Evolutionary conservation across 139 green algal genomes (phyloP).

Genomic region (Coelastrella sp.): DNA sequence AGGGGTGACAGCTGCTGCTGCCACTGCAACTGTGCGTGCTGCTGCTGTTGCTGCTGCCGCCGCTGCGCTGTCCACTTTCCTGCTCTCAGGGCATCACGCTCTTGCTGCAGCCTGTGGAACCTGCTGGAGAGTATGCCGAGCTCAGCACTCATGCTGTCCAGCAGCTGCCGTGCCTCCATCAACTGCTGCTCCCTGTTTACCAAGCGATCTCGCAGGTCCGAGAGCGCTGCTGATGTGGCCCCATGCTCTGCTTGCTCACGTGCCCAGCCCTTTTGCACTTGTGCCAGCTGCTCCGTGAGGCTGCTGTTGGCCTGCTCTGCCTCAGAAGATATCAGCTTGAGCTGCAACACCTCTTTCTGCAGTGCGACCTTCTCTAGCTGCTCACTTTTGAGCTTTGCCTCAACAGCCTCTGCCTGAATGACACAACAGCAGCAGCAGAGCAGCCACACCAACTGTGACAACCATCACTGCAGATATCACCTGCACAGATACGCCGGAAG

Average conservation of each 20-base stretch:
- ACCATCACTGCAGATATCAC: too few species aligned
- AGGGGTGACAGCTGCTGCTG: neutral
- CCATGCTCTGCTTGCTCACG: conserved; percentile 41
- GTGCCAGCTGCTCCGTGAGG: conserved; percentile 4
- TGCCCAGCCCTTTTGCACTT: conserved; percentile 18
- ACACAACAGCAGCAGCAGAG: neutral
- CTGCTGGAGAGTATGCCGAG: conserved; percentile 60
- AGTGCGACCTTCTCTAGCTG: conserved; percentile 43
- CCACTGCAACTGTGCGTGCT: neutral
- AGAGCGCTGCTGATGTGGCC: conserved; percentile 7
- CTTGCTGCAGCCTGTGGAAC: conserved; percentile 43
- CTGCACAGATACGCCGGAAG: too few species aligned
- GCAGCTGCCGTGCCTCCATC: conserved; percentile 41
- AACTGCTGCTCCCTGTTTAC: conserved; percentile 52
- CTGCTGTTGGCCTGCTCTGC: conserved; percentile 38
- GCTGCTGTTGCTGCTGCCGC: conserved; percentile 16
- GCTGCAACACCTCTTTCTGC: conserved; percentile 51
- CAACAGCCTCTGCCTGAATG: conserved; percentile 43
- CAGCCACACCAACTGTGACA: neutral
- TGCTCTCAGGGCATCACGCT: conserved; percentile 15
- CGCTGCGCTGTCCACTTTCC: conserved; percentile 10
- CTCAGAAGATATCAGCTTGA: conserved; percentile 55
- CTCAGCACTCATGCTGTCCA: conserved; percentile 63
- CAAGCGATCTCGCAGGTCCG: conserved; percentile 11
- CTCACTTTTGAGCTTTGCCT: conserved; percentile 39